Evolutionary conservation across 2,329 filamentous ascomycete genomes (phyloP).

Genomic region (Colletotrichum salicis): DNA sequence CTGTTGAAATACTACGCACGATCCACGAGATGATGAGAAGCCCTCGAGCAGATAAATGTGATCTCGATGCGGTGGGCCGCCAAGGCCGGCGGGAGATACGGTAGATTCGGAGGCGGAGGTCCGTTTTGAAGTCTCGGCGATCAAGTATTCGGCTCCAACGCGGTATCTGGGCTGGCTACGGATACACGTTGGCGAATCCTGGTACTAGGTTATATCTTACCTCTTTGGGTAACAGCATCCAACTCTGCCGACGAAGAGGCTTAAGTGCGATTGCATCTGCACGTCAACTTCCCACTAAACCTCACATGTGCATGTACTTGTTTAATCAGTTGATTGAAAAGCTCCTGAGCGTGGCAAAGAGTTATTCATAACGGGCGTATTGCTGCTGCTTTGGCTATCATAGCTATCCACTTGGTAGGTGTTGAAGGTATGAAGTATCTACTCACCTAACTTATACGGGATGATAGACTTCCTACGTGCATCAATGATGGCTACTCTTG

Average conservation of each 20-base stretch:
- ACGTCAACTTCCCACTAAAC: background rate
- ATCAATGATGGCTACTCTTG: background rate
- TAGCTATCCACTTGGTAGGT: too few relatives aligned
- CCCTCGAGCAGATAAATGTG: background rate
- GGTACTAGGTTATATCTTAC: background rate
- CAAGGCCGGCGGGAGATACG: background rate
- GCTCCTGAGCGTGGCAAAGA: background rate
- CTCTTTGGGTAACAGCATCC: background rate
- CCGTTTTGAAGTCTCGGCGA: background rate
- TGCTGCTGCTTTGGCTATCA: too few relatives aligned
- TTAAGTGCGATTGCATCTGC: background rate
- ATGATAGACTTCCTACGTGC: background rate
- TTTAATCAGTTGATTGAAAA: background rate
- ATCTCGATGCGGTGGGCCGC: rapidly evolving
- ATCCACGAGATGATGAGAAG: too few relatives aligned
- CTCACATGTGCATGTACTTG: background rate
- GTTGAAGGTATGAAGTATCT: too few relatives aligned
- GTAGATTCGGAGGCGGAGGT: background rate
- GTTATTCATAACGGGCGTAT: too few relatives aligned
- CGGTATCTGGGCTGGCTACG: background rate
- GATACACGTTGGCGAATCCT: background rate
- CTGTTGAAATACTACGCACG: too few relatives aligned
- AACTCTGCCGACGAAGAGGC: too few relatives aligned
- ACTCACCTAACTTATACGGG: background rate
- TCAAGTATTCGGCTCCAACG: background rate